Percentiles rank a stretch among this genome's conserved stretches.
Evolutionary conservation across 192 early-diverging fungal species (phyloP).

Genomic region (Umbelopsis sp.): DNA sequence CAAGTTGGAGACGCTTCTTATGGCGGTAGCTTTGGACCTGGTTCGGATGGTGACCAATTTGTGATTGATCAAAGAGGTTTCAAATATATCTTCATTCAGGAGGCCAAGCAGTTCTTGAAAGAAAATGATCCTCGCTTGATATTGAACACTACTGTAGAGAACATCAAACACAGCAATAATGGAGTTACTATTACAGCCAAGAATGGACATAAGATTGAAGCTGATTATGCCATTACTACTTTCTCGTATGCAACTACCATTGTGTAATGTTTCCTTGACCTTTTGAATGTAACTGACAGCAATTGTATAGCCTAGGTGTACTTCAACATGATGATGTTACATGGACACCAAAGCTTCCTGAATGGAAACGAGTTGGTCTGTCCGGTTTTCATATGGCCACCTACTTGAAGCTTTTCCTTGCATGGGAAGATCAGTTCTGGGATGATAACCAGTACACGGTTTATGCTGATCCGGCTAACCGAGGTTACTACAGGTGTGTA

Average conservation of each 20-base stretch:
- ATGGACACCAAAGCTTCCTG: slow-evolving; percentile 34
- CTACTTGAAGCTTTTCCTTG: slow-evolving; percentile 43
- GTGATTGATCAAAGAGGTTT: slow-evolving; percentile 41
- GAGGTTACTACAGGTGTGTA: slow-evolving; percentile 21
- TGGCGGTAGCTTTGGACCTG: slow-evolving; percentile 28
- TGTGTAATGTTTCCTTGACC: not conserved
- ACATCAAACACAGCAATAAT: slow-evolving; percentile 23
- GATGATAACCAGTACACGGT: slow-evolving; percentile 35
- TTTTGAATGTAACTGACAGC: not conserved
- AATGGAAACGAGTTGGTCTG: slow-evolving; percentile 40
- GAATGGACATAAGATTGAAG: slow-evolving; percentile 26
- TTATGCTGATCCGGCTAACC: slow-evolving; percentile 35
- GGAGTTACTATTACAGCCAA: slow-evolving; percentile 35
- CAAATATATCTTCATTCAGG: slow-evolving; percentile 34
- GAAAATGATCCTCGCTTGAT: slow-evolving; percentile 28
- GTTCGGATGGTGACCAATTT: slow-evolving; percentile 28
- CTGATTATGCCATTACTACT: slow-evolving; percentile 45
- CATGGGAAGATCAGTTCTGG: slow-evolving; percentile 41
- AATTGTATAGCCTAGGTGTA: slow-evolving; percentile 29
- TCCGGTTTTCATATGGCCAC: slow-evolving; percentile 45
- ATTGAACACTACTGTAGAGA: slow-evolving; percentile 29
- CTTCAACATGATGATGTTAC: slow-evolving; percentile 36
- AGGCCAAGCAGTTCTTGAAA: slow-evolving; percentile 28
- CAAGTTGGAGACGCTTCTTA: slow-evolving; percentile 22
- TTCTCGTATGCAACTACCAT: slow-evolving; percentile 38